phyloP scores from a whole-genome alignment of 176 grass and related monocot genomes.

The Ensete glaucum region DNA sequence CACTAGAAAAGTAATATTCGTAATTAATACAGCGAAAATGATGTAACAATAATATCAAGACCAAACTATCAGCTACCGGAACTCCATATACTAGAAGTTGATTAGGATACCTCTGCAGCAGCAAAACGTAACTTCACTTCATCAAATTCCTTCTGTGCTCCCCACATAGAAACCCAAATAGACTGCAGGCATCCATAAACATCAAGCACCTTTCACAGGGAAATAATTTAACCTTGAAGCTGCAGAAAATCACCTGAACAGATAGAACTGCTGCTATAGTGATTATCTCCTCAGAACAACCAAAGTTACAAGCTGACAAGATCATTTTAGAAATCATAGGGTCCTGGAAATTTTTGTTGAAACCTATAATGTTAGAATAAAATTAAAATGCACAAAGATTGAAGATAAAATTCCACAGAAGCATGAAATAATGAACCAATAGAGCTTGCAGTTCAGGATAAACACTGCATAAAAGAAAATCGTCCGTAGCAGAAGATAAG shows the following conservation, averaged over 20 bases:
- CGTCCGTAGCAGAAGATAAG: no score
- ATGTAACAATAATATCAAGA: not conserved
- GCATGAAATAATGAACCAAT: no score
- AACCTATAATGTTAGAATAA: not conserved
- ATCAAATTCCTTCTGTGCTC: slow-evolving; percentile 86
- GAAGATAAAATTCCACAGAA: not conserved
- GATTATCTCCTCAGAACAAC: slow-evolving; percentile 92
- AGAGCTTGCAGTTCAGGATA: no score
- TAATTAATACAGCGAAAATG: not conserved
- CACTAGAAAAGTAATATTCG: not conserved
- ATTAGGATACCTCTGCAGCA: slow-evolving; percentile 67
- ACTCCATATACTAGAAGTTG: not conserved
- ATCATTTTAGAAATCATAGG: slow-evolving; percentile 98
- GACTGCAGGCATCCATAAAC: slow-evolving; percentile 39
- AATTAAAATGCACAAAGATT: not conserved
- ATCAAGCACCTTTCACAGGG: not conserved
- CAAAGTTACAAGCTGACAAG: slow-evolving; percentile 67
- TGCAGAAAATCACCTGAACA: slow-evolving; percentile 55
- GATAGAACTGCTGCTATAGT: slow-evolving; percentile 86
- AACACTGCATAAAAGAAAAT: no score
- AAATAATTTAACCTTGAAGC: slow-evolving; percentile 20
- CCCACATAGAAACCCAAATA: slow-evolving; percentile 70
- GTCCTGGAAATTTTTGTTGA: slow-evolving; percentile 37
- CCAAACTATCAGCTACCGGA: not conserved
- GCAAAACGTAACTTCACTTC: slow-evolving; percentile 93